Conservation (phyloP, 2,329 filamentous ascomycete species). For the Colletotrichum shisoi region DNA sequence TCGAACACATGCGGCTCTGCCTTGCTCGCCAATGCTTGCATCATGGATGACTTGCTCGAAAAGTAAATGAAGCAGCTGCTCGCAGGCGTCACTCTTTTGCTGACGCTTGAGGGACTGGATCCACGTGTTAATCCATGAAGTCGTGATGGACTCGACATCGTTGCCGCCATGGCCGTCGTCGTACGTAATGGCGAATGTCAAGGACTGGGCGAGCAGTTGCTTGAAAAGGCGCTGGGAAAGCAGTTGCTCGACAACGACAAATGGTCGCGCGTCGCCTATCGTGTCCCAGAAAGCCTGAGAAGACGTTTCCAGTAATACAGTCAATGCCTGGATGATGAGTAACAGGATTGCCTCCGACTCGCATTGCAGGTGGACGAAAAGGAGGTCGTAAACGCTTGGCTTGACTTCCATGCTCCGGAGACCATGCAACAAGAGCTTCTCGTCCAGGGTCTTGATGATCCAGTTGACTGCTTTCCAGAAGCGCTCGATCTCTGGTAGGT, state of each 20-base stretch:
- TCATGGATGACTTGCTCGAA: slow-evolving; percentile 70
- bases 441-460: slow-evolving; percentile 77
- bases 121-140: slow-evolving; percentile 81
- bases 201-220: slow-evolving; percentile 67
- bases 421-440: slow-evolving; percentile 77
- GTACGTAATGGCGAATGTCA: slow-evolving; percentile 59
- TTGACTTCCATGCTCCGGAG: slow-evolving; percentile 81
- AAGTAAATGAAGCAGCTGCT: slow-evolving; percentile 78
- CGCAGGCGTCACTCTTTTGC: slow-evolving; percentile 80
- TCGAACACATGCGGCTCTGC: slow-evolving; percentile 68
- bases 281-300: slow-evolving; percentile 87
- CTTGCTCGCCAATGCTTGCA: slow-evolving; percentile 61
- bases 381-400: slow-evolving; percentile 72
- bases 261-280: slow-evolving; percentile 80
- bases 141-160: slow-evolving; percentile 67
- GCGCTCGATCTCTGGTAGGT: slow-evolving; percentile 63
- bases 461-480: slow-evolving; percentile 82
- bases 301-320: slow-evolving; percentile 75
- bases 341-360: slow-evolving; percentile 67
- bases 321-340: slow-evolving; percentile 74
- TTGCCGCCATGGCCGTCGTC: slow-evolving; percentile 51
- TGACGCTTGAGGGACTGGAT: slow-evolving; percentile 77
- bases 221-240: slow-evolving; percentile 75
- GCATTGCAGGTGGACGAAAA: slow-evolving; percentile 64
- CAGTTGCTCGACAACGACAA: slow-evolving; percentile 82